Percentiles rank a stretch among this genome's conserved stretches.
These are phyloP conservation scores for Penicillium sp. DNA, from an alignment of 2,329 filamentous ascomycete genomes.

Conservation along the genomic window DNA sequence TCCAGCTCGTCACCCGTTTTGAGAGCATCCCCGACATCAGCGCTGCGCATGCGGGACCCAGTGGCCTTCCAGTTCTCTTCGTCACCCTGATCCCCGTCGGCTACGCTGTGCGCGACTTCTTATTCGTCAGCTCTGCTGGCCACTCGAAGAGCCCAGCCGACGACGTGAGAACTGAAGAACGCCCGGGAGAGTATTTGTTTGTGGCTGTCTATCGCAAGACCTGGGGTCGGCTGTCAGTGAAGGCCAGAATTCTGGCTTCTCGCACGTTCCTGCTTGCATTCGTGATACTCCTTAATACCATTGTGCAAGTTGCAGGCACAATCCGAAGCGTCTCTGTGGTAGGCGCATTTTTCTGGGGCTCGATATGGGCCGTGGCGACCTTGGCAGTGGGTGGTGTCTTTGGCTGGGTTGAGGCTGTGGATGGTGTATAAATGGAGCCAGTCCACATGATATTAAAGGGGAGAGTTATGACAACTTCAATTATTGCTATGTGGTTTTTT, in stretches of 20 bases:
- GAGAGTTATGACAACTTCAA: neutral
- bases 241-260: slow-evolving; percentile 62
- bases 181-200: slow-evolving; percentile 66
- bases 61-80: slow-evolving; percentile 45
- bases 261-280: slow-evolving; percentile 57
- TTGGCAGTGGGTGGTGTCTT: slow-evolving; percentile 32
- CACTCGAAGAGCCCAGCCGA: slow-evolving; percentile 29
- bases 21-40: slow-evolving; percentile 66
- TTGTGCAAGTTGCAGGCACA: slow-evolving; percentile 64
- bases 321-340: slow-evolving; percentile 67
- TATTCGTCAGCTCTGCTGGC: slow-evolving; percentile 63
- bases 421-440: slow-evolving; percentile 30
- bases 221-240: slow-evolving; percentile 62
- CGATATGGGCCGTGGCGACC: slow-evolving; percentile 65
- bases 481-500: neutral
- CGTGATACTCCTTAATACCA: slow-evolving; percentile 53
- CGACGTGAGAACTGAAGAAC: slow-evolving; percentile 66
- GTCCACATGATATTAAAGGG: neutral
- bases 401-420: slow-evolving; percentile 42
- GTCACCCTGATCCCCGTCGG: slow-evolving; percentile 66
- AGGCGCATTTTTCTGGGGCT: slow-evolving; percentile 71
- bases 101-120: slow-evolving; percentile 68
- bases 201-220: slow-evolving; percentile 59
- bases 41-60: slow-evolving; percentile 63
- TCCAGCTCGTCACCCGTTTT: slow-evolving; percentile 73